Percentiles rank a stretch among this genome's conserved stretches.
Conservation (phyloP, 441 rosid genomes). For the Adansonia rubrostipa region DNA sequence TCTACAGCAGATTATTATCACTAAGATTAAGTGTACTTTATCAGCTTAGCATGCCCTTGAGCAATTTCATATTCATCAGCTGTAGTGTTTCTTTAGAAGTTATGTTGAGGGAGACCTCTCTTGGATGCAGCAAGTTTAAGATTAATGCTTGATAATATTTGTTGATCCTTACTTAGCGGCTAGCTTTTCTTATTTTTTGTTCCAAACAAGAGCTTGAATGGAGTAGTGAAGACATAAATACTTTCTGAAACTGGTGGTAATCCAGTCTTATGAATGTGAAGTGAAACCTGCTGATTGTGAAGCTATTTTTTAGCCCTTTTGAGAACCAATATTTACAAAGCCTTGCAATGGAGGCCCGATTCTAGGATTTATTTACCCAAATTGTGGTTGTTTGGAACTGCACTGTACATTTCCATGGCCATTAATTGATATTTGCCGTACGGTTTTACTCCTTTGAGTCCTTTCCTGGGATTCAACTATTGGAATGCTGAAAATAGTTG, state of each 20-base stretch:
- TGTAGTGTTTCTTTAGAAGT: conserved; percentile 4
- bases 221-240: background rate
- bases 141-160: background rate
- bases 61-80: background rate
- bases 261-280: conserved; percentile 6
- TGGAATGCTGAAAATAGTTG: background rate
- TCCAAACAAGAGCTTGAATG: background rate
- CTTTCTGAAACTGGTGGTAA: conserved; percentile 1
- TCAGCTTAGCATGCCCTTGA: background rate
- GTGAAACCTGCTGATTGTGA: conserved; percentile 14
- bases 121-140: background rate
- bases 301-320: background rate
- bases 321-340: background rate
- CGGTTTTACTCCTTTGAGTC: background rate
- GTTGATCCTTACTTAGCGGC: background rate
- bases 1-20: background rate
- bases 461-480: background rate
- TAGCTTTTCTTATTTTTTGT: background rate
- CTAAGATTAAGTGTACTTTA: background rate
- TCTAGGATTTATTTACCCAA: background rate
- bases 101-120: background rate
- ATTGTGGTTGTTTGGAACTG: background rate
- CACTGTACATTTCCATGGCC: background rate
- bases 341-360: background rate
- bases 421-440: background rate